Evolutionary conservation across 2,329 filamentous ascomycete species (phyloP).

Genomic region (Aaosphaeria arxii): DNA sequence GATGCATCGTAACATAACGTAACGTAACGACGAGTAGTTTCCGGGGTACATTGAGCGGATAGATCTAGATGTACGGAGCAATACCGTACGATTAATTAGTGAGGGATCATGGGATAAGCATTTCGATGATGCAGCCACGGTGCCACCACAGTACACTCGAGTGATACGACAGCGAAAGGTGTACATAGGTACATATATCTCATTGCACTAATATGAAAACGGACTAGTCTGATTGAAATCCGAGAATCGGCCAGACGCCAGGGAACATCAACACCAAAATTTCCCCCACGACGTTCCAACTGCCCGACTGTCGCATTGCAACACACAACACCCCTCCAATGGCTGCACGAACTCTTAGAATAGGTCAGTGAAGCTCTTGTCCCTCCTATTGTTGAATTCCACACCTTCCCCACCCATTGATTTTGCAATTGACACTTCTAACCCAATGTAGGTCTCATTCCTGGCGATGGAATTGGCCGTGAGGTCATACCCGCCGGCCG

Average conservation of each 20-base stretch:
- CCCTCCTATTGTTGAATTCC: neutral
- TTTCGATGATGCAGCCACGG: too few relatives aligned
- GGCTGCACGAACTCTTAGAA: constrained; percentile 11
- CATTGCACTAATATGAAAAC: too few relatives aligned
- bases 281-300: constrained; percentile 1
- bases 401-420: neutral
- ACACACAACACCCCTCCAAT: constrained; percentile 3
- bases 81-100: too few relatives aligned
- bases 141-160: too few relatives aligned
- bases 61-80: too few relatives aligned
- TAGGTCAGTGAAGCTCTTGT: constrained; percentile 5
- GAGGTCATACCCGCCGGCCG: constrained; percentile 96
- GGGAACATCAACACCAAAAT: constrained; percentile 8
- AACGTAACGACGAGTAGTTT: too few relatives aligned
- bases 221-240: neutral
- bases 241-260: constrained; percentile 6
- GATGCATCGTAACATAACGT: too few relatives aligned
- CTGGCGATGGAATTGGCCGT: constrained; percentile 95
- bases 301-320: neutral
- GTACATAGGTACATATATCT: too few relatives aligned
- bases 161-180: too few relatives aligned
- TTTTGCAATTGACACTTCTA: neutral
- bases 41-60: too few relatives aligned
- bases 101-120: too few relatives aligned
- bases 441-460: constrained; percentile 73